Percentiles rank a stretch among this genome's conserved stretches.
These are phyloP conservation scores for Aspergillus jensenii DNA, from an alignment of 2,329 filamentous ascomycete species.

Conservation along the genomic window DNA sequence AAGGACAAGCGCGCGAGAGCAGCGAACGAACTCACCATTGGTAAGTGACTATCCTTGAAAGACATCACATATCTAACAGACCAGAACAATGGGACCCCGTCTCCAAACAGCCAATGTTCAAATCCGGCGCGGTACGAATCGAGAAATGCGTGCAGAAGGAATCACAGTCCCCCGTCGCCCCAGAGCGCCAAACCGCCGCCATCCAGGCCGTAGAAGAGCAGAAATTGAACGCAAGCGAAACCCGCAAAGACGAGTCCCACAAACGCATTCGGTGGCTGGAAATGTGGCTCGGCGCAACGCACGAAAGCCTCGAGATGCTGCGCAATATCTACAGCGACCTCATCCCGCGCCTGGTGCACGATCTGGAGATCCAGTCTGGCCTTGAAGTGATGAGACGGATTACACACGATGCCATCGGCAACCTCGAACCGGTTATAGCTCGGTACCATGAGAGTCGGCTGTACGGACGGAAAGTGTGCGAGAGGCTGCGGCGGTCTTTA, in stretches of 20 bases:
- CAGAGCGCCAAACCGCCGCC: slow-evolving; percentile 26
- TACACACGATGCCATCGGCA: slow-evolving; percentile 17
- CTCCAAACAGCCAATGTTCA: slow-evolving; percentile 41
- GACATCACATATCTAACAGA: background rate
- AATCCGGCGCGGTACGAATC: slow-evolving; percentile 35
- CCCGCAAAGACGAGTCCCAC: slow-evolving; percentile 8
- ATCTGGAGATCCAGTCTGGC: slow-evolving; percentile 33
- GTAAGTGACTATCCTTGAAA: slow-evolving; percentile 17
- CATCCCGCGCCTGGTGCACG: slow-evolving; percentile 12
- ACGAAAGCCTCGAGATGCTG: slow-evolving; percentile 21
- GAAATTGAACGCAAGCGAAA: background rate
- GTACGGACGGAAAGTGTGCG: slow-evolving; percentile 20
- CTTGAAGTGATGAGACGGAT: slow-evolving; percentile 29
- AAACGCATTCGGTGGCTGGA: slow-evolving; percentile 29
- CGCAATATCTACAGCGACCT: slow-evolving; percentile 5
- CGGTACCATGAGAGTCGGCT: slow-evolving; percentile 28
- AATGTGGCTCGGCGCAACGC: slow-evolving; percentile 35
- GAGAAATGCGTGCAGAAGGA: slow-evolving; percentile 27
- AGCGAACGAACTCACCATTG: slow-evolving; percentile 39
- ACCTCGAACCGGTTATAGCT: slow-evolving; percentile 23
- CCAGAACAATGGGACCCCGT: slow-evolving; percentile 35
- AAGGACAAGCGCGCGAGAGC: slow-evolving; percentile 33
- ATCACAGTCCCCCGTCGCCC: slow-evolving; percentile 13
- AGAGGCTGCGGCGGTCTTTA: slow-evolving; percentile 26
- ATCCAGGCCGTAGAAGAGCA: slow-evolving; percentile 13